These are phyloP conservation scores for Lentinula sp. DNA, from an alignment of 768 basidiomycete genomes.

Conservation along the genomic window DNA sequence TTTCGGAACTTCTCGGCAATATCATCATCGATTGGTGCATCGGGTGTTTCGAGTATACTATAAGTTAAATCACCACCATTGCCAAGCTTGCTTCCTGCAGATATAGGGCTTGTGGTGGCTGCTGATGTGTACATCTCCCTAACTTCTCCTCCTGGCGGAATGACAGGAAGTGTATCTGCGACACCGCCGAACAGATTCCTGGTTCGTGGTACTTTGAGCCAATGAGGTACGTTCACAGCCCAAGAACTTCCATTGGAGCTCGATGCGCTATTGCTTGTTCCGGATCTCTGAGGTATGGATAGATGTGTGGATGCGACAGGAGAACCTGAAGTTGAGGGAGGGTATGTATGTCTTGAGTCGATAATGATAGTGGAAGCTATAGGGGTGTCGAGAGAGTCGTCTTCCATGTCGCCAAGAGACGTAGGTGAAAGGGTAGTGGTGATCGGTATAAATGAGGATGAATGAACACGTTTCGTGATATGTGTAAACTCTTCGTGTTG, in stretches of 20 bases:
- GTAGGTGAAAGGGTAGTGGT: constrained; percentile 30
- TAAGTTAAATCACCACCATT: constrained; percentile 59
- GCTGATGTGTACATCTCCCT: constrained; percentile 42
- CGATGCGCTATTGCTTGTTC: constrained; percentile 8
- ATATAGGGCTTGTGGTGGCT: not conserved
- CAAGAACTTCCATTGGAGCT: constrained; percentile 19
- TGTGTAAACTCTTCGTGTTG: constrained; percentile 64
- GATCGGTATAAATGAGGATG: constrained; percentile 53
- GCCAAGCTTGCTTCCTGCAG: constrained; percentile 11
- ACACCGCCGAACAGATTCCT: constrained; percentile 14
- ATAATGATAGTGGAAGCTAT: constrained; percentile 14
- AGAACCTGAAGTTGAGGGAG: constrained; percentile 47
- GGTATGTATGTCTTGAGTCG: constrained; percentile 65
- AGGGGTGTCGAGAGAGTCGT: constrained; percentile 20
- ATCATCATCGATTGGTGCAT: constrained; percentile 54
- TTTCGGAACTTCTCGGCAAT: constrained; percentile 69
- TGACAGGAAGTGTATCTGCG: constrained; percentile 29
- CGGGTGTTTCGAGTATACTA: constrained; percentile 77
- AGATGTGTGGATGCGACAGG: not conserved
- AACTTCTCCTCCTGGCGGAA: constrained; percentile 2
- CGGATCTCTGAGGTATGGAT: not conserved
- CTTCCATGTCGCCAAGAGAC: constrained; percentile 5
- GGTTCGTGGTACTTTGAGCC: constrained; percentile 48
- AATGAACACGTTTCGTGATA: constrained; percentile 49
- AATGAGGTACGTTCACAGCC: constrained; percentile 58